Percentiles rank a stretch among this genome's conserved stretches.
phyloP scores from a whole-genome alignment of 345 rosid genomes.

The Rubroshorea leprosula region DNA sequence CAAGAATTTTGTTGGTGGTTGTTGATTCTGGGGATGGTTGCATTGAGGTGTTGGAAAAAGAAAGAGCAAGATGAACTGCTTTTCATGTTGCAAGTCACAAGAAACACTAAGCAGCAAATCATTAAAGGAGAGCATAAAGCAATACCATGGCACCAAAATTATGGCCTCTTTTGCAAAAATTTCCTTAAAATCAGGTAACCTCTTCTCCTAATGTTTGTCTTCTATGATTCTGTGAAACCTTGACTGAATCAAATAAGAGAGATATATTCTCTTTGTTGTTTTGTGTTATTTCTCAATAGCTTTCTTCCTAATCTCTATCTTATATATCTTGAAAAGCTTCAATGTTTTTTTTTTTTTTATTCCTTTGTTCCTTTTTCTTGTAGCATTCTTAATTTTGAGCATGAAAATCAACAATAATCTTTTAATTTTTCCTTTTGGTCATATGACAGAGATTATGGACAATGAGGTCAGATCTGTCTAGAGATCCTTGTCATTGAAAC shows the following conservation, averaged over 20 bases:
- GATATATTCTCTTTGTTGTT: neutral
- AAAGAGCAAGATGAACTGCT: constrained; percentile 38
- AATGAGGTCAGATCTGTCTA: neutral
- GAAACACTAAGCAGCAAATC: constrained; percentile 37
- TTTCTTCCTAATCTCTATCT: neutral
- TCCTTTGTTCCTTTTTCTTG: neutral
- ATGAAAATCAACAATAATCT: neutral
- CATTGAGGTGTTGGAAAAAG: neutral
- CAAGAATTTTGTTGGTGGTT: neutral
- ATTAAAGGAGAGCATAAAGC: constrained; percentile 53
- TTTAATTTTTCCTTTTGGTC: neutral
- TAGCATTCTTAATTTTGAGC: neutral
- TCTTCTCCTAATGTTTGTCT: neutral
- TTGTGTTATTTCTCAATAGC: neutral
- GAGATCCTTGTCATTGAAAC: no score
- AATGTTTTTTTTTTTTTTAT: neutral
- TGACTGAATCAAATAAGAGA: no score
- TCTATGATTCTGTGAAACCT: no score
- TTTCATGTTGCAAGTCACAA: constrained; percentile 52
- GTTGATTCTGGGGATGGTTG: neutral
- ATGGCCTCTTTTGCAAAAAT: constrained; percentile 59
- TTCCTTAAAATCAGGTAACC: constrained; percentile 70
- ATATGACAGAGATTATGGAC: neutral
- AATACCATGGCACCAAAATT: constrained; percentile 38
- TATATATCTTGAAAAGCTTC: neutral